Evolutionary conservation across 805 yeast species (phyloP), one percentile per base, ranked within the genome.

Genomic region (Wickerhamomyces canadensis): DNA sequence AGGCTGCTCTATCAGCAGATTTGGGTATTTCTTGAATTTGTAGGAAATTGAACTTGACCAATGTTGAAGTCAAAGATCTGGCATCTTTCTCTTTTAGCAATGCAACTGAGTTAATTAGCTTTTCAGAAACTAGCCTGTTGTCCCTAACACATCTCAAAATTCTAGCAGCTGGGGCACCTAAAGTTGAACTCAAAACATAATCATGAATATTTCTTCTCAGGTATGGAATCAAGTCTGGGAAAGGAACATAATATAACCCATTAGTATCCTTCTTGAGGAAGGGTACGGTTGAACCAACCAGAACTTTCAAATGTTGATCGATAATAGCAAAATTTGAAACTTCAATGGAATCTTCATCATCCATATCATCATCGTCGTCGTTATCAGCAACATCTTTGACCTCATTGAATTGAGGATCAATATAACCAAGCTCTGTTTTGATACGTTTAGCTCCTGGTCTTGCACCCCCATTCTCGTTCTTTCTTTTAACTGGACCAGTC

Each of bases 11-110:
- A 57, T 93, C 98, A 18, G 78, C 80, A 8, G 95, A 82, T 51
- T 91, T 76, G 11, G 98, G 97, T 21, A 93, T 83, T 62, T 93
- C 98, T 61, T 91, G 98, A 26, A 89, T 72, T 55, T 91, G 96
- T 15, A 89, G 65, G 15, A 84, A 72, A 43, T 89, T 87, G 45
- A 77, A 70, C 36, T 72, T 74, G 19, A 84, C 72, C 37, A 93
- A 64, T 24, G 75, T 73, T 32, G 82, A 74, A 31, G 88, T 63
- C 31, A 82, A 78, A 27, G 80, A 77, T 39, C 96, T 70, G 8
- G 88, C 84, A 26, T 79, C 83, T 42, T 74, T 76, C 41, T 87
- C 94, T 46, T 77, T 84, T 60, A 93, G 70, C 36, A 93, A 62
- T 2, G 93, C 91, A 13, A 75, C 59, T 36, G 84, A 80, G 27